A percentile compares a stretch with the other conserved stretches of the same genome.
These are phyloP conservation scores for Bertia moriformis DNA, from an alignment of 2,329 filamentous ascomycete species.

Conservation along the genomic window DNA sequence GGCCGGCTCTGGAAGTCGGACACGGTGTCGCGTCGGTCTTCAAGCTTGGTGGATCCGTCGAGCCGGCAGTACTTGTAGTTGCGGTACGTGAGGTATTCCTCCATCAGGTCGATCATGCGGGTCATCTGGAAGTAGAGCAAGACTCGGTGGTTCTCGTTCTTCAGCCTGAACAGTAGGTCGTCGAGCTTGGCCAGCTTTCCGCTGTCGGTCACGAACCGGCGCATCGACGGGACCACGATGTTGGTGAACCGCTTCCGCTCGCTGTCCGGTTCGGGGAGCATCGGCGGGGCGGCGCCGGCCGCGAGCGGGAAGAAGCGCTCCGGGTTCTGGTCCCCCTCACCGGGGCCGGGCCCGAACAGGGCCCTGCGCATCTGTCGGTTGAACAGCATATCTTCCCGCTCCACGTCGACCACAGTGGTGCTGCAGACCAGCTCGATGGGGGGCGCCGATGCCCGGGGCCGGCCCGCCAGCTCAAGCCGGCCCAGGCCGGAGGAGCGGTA, in stretches of 20 bases:
- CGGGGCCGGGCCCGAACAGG: slow-evolving; percentile 50
- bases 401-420: slow-evolving; percentile 44
- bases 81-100: slow-evolving; percentile 94
- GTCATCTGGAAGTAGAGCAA: slow-evolving; percentile 99
- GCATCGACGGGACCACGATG: slow-evolving; percentile 90
- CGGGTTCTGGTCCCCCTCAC: slow-evolving; percentile 64
- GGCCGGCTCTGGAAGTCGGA: slow-evolving; percentile 88
- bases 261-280: slow-evolving; percentile 67
- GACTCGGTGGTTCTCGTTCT: slow-evolving; percentile 82
- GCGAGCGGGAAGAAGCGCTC: slow-evolving; percentile 53
- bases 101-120: slow-evolving; percentile 98
- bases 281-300: slow-evolving; percentile 43
- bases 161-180: slow-evolving; percentile 72
- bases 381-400: slow-evolving; percentile 66
- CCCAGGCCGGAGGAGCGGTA: slow-evolving; percentile 60
- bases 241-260: slow-evolving; percentile 76
- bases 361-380: slow-evolving; percentile 61
- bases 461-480: slow-evolving; percentile 66
- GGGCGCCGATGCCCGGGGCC: slow-evolving; percentile 66
- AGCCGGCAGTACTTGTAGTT: slow-evolving; percentile 98
- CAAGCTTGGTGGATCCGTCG: slow-evolving; percentile 90
- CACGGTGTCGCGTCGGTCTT: slow-evolving; percentile 91
- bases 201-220: slow-evolving; percentile 90
- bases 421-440: slow-evolving; percentile 70
- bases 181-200: slow-evolving; percentile 91